Percentiles rank a stretch among this genome's conserved stretches.
Evolutionary conservation across 768 basidiomycete species (phyloP).

Genomic region (Grammothele lineata): DNA sequence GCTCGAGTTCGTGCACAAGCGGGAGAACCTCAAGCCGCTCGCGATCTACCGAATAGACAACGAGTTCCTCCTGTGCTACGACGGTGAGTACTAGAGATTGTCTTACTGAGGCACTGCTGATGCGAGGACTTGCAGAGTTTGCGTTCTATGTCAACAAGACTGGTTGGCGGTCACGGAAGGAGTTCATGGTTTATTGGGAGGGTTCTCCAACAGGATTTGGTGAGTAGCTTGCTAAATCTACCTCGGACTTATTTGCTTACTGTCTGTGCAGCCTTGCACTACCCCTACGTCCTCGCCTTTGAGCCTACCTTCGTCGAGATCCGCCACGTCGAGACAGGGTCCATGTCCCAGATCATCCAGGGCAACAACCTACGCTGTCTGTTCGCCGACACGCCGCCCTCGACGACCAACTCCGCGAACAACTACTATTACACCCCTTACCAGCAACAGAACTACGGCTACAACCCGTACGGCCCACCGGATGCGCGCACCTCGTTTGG

Average conservation of each 20-base stretch:
- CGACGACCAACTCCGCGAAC: constrained; percentile 59
- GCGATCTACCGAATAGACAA: constrained; percentile 96
- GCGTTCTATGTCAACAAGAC: constrained; percentile 99
- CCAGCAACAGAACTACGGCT: constrained; percentile 24
- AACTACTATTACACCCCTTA: constrained; percentile 33
- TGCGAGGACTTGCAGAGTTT: constrained; percentile 59
- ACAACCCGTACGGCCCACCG: constrained; percentile 29
- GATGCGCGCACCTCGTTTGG: constrained; percentile 18
- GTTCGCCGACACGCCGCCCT: constrained; percentile 91
- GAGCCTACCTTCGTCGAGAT: constrained; percentile 97
- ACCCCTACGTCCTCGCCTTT: constrained; percentile 95
- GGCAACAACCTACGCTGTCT: constrained; percentile 86
- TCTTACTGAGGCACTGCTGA: background rate
- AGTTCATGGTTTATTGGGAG: constrained; percentile 98
- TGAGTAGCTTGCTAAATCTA: constrained; percentile 35
- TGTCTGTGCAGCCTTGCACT: constrained; percentile 74
- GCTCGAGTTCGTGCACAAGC: constrained; percentile 89
- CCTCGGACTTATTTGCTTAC: background rate
- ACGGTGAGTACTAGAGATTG: constrained; percentile 64
- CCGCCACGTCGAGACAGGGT: constrained; percentile 89
- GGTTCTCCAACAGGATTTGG: constrained; percentile 92
- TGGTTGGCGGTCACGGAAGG: constrained; percentile 83
- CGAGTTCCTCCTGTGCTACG: constrained; percentile 96
- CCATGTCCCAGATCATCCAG: constrained; percentile 91
- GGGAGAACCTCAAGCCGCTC: constrained; percentile 81